Base-by-base conservation (phyloP, 2,329 filamentous ascomycete species). In the Pseudogymnoascus destructans region DNA sequence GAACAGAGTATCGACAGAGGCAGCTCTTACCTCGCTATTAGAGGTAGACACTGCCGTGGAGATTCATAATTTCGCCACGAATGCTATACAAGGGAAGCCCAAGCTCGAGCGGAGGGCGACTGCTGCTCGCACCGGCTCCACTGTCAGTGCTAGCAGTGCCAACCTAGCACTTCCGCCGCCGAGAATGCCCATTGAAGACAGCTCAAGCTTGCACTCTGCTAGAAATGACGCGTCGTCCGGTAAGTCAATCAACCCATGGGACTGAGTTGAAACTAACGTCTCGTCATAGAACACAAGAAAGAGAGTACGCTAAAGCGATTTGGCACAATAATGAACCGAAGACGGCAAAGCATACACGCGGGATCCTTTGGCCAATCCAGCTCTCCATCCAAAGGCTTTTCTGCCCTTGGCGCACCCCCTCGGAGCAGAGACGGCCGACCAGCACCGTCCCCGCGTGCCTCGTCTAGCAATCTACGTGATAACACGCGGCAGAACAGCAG, bases 31-130 rank as follows among this genome's bases (percentile, higher is more conserved):
- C 64, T 79, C 85, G 7, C 78, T 97, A 64, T 77, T 98, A 56
- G 93, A 95, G 69, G 82, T 96, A 40, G 86, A 89, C 69, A 95
- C 91, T 0, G 81, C 84, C 15, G 86, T 86, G 67, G 93, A 98
- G 73, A 92, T 98, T 62, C 85, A 85, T 65, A 82, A 79, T 27
- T 95, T 90, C 70, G 74, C 77, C 1, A 60, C 72, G 69, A 66
- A 67, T 57, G 63, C 71, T 57, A 70, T 72, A 57, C 67, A 67
- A 61, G 71, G 74, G 60, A 69, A 65, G 55, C 63, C 66, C 17
- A 61, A 66, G 19, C 64, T 59, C 54, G 70, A 73, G 60, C 65
- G 66, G 17, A 60, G 60, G 30, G 60, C 61, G 38, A 49, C 64
- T n/a, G 68, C 66, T 21, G 63, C 59, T 57, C 23, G 58, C 11